These are phyloP conservation scores for Aquilaria agallochum DNA, from an alignment of 441 rosid genomes.

Conservation along the genomic window DNA sequence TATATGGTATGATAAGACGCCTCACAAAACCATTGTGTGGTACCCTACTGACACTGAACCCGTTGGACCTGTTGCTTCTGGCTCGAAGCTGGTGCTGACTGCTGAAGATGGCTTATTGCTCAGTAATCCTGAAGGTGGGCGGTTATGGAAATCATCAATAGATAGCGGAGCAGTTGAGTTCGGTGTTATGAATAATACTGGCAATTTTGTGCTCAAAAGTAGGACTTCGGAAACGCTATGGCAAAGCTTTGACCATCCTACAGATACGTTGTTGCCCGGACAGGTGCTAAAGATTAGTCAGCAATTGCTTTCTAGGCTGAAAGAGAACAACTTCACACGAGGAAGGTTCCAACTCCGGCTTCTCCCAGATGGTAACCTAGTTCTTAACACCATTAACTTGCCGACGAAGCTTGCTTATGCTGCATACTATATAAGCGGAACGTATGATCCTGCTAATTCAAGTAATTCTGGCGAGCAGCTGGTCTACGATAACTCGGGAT, in stretches of 20 bases:
- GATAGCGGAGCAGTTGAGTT: slow-evolving; percentile 9
- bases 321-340: slow-evolving; percentile 11
- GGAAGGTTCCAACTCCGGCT: slow-evolving; percentile 23
- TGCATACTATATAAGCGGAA: slow-evolving; percentile 10
- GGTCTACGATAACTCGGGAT: slow-evolving; percentile 20
- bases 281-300: neutral
- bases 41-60: slow-evolving; percentile 9
- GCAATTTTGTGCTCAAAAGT: slow-evolving; percentile 22
- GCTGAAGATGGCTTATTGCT: slow-evolving; percentile 13
- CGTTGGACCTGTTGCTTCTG: neutral
- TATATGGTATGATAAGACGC: slow-evolving; percentile 25
- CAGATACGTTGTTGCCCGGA: slow-evolving; percentile 23
- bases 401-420: slow-evolving; percentile 10
- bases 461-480: slow-evolving; percentile 10
- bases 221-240: slow-evolving; percentile 5
- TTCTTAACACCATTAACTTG: slow-evolving; percentile 23
- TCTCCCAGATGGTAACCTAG: slow-evolving; percentile 11
- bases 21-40: slow-evolving; percentile 24
- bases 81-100: slow-evolving; percentile 16
- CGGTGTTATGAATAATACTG: slow-evolving; percentile 24
- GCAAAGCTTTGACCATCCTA: slow-evolving; percentile 22
- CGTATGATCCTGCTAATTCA: neutral
- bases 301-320: slow-evolving; percentile 11
- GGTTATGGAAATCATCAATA: slow-evolving; percentile 8
- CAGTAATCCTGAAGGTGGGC: slow-evolving; percentile 6